Conservation (phyloP, 768 basidiomycete genomes). For the Mycena polygramma region DNA sequence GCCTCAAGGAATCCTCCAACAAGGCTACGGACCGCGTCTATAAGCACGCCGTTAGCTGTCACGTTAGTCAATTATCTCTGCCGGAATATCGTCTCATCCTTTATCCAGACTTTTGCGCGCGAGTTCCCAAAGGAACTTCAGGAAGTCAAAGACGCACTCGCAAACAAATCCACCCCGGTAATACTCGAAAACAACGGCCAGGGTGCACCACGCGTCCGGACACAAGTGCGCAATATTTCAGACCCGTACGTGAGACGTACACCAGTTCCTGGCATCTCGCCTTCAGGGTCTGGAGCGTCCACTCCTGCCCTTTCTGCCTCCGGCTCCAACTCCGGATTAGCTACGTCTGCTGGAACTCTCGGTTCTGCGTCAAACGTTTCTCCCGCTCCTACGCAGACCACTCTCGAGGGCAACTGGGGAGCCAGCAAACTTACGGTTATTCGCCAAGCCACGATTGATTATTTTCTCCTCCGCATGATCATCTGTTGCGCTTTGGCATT, state of each 20-base stretch:
- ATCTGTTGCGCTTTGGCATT: constrained; percentile 34
- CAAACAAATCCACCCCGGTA: background rate
- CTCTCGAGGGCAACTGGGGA: constrained; percentile 4
- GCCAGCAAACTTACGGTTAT: background rate
- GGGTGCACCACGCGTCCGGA: constrained; percentile 4
- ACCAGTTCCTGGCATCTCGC: constrained; percentile 5
- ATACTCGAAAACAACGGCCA: constrained; percentile 8
- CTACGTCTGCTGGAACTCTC: background rate
- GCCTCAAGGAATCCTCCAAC: background rate
- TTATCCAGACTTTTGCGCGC: background rate
- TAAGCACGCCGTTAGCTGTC: constrained; percentile 2
- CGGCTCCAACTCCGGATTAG: background rate
- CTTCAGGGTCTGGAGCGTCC: background rate
- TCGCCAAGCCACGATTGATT: constrained; percentile 24
- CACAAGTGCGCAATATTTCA: background rate
- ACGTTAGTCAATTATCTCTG: background rate
- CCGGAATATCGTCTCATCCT: constrained; percentile 5
- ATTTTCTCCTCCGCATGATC: constrained; percentile 14
- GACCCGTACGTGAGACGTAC: background rate
- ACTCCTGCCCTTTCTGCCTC: background rate
- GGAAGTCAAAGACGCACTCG: background rate
- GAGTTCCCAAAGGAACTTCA: constrained; percentile 5
- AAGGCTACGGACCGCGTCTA: constrained; percentile 13
- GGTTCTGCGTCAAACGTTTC: background rate
- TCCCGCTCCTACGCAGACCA: background rate